phyloP scores from a whole-genome alignment of 2,329 filamentous ascomycete genomes.

The Fusarium algeriense region DNA sequence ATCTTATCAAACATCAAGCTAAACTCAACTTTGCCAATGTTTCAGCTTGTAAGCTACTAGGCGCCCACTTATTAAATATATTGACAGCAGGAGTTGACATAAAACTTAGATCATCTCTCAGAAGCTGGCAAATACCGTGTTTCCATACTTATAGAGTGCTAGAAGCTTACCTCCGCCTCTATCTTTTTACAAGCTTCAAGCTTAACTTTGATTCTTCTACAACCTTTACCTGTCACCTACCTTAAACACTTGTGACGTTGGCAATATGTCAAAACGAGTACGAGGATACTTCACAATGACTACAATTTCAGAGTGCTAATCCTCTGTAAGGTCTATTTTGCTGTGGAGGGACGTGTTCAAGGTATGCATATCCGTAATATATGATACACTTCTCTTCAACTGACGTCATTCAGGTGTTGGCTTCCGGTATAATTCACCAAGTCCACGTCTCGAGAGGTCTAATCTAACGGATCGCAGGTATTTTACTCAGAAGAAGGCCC shows the following conservation, averaged over 20 bases:
- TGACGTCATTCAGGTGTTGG: conserved; percentile 63
- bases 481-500: conserved; percentile 67
- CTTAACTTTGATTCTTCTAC: not conserved
- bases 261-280: conserved; percentile 54
- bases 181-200: not conserved
- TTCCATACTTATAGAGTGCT: not conserved
- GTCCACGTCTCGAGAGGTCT: not conserved
- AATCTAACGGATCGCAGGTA: conserved; percentile 54
- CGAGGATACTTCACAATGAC: not conserved
- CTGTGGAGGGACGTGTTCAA: conserved; percentile 77
- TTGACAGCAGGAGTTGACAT: conserved; percentile 7
- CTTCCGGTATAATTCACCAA: conserved; percentile 59
- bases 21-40: not conserved
- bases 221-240: not conserved
- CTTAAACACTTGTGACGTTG: not conserved
- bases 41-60: conserved; percentile 7
- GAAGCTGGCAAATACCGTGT: not conserved
- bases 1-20: conserved; percentile 33
- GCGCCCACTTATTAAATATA: not conserved
- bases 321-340: conserved; percentile 67
- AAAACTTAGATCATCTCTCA: conserved; percentile 1
- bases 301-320: conserved; percentile 2
- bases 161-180: not conserved
- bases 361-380: conserved; percentile 59
- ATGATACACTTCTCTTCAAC: conserved; percentile 9